phyloP scores from a whole-genome alignment of 306 rosid species.

The Fragaria vesca region DNA sequence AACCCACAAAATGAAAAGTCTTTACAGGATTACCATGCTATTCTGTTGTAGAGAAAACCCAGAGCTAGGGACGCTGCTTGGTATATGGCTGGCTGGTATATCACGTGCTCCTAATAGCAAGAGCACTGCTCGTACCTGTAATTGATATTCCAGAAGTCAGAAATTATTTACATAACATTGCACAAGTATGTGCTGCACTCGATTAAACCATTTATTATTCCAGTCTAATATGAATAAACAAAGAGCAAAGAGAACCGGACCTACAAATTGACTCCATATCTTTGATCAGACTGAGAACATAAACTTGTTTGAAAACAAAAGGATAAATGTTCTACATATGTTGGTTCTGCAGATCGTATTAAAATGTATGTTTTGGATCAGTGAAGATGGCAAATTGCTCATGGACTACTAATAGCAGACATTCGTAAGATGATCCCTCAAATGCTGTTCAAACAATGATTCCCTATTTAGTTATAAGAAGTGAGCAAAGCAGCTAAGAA shows the following conservation, averaged over 20 bases:
- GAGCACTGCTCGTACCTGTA: constrained; percentile 75
- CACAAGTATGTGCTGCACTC: background rate
- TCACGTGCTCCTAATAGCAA: constrained; percentile 64
- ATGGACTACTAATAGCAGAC: too few relatives aligned
- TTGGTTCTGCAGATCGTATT: too few relatives aligned
- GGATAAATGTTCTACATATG: background rate
- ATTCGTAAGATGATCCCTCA: too few relatives aligned
- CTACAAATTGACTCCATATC: background rate
- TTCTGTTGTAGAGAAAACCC: constrained; percentile 38
- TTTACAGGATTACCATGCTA: constrained; percentile 42
- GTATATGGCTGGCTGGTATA: constrained; percentile 10
- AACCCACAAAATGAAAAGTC: background rate
- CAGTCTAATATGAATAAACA: background rate
- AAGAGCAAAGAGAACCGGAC: background rate
- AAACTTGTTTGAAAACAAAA: background rate
- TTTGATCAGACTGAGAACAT: background rate
- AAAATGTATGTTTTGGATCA: too few relatives aligned
- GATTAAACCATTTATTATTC: background rate
- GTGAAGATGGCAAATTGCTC: too few relatives aligned
- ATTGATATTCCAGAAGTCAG: constrained; percentile 15
- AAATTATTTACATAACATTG: background rate
- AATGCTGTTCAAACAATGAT: too few relatives aligned
- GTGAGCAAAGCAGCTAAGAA: too few relatives aligned
- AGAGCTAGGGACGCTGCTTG: constrained; percentile 28
- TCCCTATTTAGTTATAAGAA: too few relatives aligned